Evolutionary conservation across 495 filamentous ascomycete species (phyloP).

Genomic region (Annulohypoxylon moriforme): DNA sequence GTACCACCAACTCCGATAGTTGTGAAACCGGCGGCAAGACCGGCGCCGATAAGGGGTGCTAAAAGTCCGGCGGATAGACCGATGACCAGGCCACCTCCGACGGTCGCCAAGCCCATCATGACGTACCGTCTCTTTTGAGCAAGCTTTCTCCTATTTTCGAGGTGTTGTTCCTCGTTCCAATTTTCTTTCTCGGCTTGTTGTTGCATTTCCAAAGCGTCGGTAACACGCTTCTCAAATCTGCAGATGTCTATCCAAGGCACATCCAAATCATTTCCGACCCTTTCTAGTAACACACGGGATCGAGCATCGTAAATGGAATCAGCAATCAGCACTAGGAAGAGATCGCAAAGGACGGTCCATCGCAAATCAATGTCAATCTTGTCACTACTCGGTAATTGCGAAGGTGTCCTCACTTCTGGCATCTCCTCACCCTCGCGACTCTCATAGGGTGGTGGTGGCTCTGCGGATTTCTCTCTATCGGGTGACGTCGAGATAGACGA

Average conservation of each 20-base stretch:
- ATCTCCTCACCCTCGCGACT: conserved; percentile 75
- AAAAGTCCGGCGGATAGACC: conserved; percentile 92
- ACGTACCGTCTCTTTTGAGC: conserved; percentile 84
- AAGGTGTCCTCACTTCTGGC: conserved; percentile 80
- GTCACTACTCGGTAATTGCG: conserved; percentile 79
- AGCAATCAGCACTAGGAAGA: conserved; percentile 95
- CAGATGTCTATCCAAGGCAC: conserved; percentile 94
- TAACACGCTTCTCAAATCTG: conserved; percentile 96
- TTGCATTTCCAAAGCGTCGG: conserved; percentile 97
- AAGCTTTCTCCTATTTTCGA: conserved; percentile 84
- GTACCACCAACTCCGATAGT: conserved; percentile 95
- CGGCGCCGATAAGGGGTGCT: conserved; percentile 93
- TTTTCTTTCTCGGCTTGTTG: conserved; percentile 91
- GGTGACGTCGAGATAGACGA: conserved; percentile 45
- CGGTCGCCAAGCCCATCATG: conserved; percentile 97
- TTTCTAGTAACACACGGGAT: conserved; percentile 86
- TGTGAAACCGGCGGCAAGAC: conserved; percentile 93
- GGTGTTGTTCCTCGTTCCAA: conserved; percentile 96
- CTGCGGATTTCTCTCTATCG: conserved; percentile 53
- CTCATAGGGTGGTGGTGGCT: conserved; percentile 77
- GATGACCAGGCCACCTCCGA: conserved; percentile 95
- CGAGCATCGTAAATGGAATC: conserved; percentile 93
- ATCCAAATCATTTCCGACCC: conserved; percentile 79
- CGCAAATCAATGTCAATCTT: conserved; percentile 96
- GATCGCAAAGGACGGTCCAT: conserved; percentile 97